Conservation (phyloP, 1,139 yeast genomes). For the Scheffersomyces insectosa region DNA sequence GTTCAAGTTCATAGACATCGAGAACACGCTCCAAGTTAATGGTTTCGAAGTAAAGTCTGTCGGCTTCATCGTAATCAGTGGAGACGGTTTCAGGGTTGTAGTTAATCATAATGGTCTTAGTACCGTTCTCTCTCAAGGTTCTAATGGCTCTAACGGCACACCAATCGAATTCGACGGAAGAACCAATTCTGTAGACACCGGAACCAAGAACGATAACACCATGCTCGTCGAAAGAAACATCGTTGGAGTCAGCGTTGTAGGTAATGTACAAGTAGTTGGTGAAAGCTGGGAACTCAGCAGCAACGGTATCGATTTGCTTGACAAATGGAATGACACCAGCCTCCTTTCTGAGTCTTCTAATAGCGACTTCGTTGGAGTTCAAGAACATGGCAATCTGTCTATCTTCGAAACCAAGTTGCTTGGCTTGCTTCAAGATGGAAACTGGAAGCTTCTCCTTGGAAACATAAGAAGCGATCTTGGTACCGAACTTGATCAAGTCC, state of each 20-base stretch:
- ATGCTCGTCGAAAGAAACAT: constrained; percentile 78
- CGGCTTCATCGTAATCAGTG: constrained; percentile 98
- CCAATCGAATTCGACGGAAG: constrained; percentile 95
- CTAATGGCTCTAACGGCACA: constrained; percentile 96
- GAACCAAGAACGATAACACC: constrained; percentile 92
- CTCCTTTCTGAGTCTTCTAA: constrained; percentile 87
- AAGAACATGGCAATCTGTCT: constrained; percentile 92
- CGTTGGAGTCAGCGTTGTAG: constrained; percentile 90
- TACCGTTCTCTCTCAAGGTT: constrained; percentile 83
- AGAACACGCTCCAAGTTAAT: constrained; percentile 92
- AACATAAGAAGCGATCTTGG: constrained; percentile 60
- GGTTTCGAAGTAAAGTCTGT: constrained; percentile 93
- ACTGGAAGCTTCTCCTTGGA: constrained; percentile 61
- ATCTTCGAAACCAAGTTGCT: constrained; percentile 96
- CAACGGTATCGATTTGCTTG: constrained; percentile 97
- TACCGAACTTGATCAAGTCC: constrained; percentile 69
- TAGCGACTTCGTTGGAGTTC: constrained; percentile 89
- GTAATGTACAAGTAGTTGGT: constrained; percentile 96
- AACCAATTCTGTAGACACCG: constrained; percentile 93
- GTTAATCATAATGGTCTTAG: constrained; percentile 94
- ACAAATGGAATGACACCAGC: constrained; percentile 89
- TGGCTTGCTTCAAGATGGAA: constrained; percentile 74
- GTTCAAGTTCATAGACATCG: constrained; percentile 93
- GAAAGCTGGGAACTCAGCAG: constrained; percentile 97
- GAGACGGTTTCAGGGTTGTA: constrained; percentile 98